These are phyloP conservation scores for Macrolepiota dolichaula DNA, from an alignment of 768 basidiomycete genomes.

Conservation along the genomic window DNA sequence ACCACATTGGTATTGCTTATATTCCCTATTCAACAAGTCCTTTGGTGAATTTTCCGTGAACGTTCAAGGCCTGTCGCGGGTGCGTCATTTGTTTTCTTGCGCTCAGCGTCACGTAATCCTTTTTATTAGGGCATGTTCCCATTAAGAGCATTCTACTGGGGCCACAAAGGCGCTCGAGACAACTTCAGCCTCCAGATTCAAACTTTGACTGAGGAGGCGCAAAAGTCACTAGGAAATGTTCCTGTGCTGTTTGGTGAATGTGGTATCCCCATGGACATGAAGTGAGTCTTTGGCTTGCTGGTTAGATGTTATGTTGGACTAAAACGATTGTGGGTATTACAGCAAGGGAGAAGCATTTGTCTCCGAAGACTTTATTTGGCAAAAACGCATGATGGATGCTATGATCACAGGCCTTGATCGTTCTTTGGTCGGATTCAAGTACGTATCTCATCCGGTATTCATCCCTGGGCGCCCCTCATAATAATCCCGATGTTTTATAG, in stretches of 20 bases:
- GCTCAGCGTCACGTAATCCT: neutral
- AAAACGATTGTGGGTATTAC: neutral
- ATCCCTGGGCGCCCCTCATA: neutral
- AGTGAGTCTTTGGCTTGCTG: conserved; percentile 45
- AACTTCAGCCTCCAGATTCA: conserved; percentile 83
- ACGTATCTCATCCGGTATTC: conserved; percentile 26
- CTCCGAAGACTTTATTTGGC: conserved; percentile 76
- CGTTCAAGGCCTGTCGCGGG: conserved; percentile 88
- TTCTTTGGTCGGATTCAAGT: conserved; percentile 83
- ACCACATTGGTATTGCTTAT: conserved; percentile 77
- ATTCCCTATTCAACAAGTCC: conserved; percentile 79
- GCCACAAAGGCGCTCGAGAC: conserved; percentile 72
- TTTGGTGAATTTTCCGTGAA: conserved; percentile 88
- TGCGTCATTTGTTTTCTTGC: conserved; percentile 28
- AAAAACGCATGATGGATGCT: conserved; percentile 92
- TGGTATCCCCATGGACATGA: conserved; percentile 96
- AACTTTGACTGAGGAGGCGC: conserved; percentile 70
- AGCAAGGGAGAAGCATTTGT: conserved; percentile 72
- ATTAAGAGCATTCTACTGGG: conserved; percentile 82
- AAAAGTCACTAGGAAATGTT: conserved; percentile 69
- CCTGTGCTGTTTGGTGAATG: conserved; percentile 91
- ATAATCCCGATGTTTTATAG: conserved; percentile 32
- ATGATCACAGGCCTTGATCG: conserved; percentile 81
- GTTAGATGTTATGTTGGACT: neutral
- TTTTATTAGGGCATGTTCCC: conserved; percentile 77